phyloP scores from a whole-genome alignment of 345 rosid species.

The Rhizophora apiculata region DNA sequence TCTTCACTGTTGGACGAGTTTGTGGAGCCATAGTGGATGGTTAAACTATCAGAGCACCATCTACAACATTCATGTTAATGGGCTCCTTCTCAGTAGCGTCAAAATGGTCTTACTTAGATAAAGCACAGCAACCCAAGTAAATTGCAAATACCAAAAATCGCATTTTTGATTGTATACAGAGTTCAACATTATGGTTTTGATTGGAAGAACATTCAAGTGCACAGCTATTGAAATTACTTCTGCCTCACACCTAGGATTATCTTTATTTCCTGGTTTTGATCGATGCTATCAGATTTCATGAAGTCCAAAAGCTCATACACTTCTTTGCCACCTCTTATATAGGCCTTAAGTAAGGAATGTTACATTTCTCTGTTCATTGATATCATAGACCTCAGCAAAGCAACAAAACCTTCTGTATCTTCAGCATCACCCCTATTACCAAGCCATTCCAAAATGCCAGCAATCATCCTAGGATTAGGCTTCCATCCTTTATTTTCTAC shows the following conservation, averaged over 20 bases:
- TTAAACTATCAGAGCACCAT: too few species aligned
- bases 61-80: too few species aligned
- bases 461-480: slow-evolving; percentile 44
- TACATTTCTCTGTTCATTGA: slow-evolving; percentile 51
- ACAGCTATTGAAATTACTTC: slow-evolving; percentile 1
- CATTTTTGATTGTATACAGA: too few species aligned
- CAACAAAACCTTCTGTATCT: slow-evolving; percentile 54
- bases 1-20: too few species aligned
- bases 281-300: slow-evolving; percentile 55
- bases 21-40: too few species aligned
- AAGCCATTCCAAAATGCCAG: slow-evolving; percentile 55
- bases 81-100: too few species aligned
- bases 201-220: too few species aligned
- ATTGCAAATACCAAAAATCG: too few species aligned
- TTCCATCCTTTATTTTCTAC: slow-evolving; percentile 52
- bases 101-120: too few species aligned
- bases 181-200: too few species aligned
- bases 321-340: slow-evolving; percentile 41
- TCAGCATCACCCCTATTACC: slow-evolving; percentile 48
- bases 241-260: slow-evolving; percentile 27
- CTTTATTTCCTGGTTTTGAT: slow-evolving; percentile 48
- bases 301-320: slow-evolving; percentile 39
- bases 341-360: slow-evolving; percentile 54
- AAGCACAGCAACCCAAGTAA: too few species aligned
- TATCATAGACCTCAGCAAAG: slow-evolving; percentile 33